Evolutionary conservation across 2,329 filamentous ascomycete genomes (phyloP), one percentile per base, ranked within the genome.

Genomic region (Pyrenophora graminea): DNA sequence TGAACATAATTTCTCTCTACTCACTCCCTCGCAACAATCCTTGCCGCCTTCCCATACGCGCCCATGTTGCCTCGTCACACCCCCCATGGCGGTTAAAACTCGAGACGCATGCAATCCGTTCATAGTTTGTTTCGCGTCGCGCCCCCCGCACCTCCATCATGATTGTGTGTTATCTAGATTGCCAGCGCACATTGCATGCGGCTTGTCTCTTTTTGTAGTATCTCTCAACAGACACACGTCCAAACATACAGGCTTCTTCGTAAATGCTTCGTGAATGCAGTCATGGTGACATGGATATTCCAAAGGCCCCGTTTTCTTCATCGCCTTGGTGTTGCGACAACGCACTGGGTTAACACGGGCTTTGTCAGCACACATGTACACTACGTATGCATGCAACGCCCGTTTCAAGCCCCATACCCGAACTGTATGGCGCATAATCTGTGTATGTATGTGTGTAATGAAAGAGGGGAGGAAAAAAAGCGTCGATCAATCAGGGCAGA

Each of bases 1-100:
- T 68, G 66, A 60, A 68, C 56, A 68, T 68, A 69, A 64, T 69
- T 67, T 25, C 23, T 52, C 50, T 52, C 50, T 48, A 49, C 45
- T 44, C 36, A 39, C 45, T 30, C 2, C 13, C 21, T 23, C 15
- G 15, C 15, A 15, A 5, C 19, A 21, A 21, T 21, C 19, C 19
- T 21, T 21, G 19, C 23, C 23, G 23, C 23, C 23, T 9, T 25
- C 23, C 21, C 23, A 25, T 25, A 9, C 27, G 19, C 19, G 19
- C 13, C 38, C 12, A 13, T 12, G 2, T 37, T 33, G 4, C 9
- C 12, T 38, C 21, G 12, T 36, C 37, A 5, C 10, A 18, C 33
- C 19, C 32, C 31, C 17, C 30, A 15, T 13, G 7, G 15, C 38
- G 38, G 19, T 30, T 30, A 41, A 40, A 39, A 45, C 23, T 13